Evolutionary conservation across 1,139 yeast species (phyloP), one percentile per base, ranked within the genome.

Genomic region (Casaregolazyma lundiana): DNA sequence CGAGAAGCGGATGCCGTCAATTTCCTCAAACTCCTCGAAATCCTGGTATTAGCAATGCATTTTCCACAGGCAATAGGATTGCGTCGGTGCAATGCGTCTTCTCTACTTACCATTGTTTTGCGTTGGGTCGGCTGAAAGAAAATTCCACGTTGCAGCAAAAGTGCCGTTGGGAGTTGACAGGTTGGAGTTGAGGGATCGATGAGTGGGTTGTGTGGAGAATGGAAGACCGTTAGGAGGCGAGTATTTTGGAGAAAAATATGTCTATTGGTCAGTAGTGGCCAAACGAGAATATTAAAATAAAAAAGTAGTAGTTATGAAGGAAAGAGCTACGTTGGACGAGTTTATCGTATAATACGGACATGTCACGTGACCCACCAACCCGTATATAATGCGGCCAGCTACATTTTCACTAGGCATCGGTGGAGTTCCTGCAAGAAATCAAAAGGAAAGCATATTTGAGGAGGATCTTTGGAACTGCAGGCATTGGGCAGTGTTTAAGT

Each of bases 1-100:
- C 19, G 96, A 78, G 65, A 86, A 78, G 56, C 97, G 80, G 43
- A 89, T 81, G 47, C 97, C 98, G 63, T 90, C 95, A 49, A 69
- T 67, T 63, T 92, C 97, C 67, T 92, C 98, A 59, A 79, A 77
- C 39, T 78, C 77, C 66, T 90, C 97, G 66, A 89, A 88, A 63
- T 82, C 84, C 86, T 59, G 46, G 15, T 16, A 15, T 13, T 21
- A 20, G 22, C 19, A 22, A 2, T 16, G 32, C 32, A 18, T 34
- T n/a, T n/a, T n/a, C n/a, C n/a, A n/a, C n/a, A n/a, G n/a, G n/a
- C n/a, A n/a, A n/a, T n/a, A n/a, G n/a, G n/a, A n/a, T n/a, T n/a
- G n/a, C n/a, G n/a, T n/a, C n/a, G n/a, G n/a, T n/a, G n/a, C n/a
- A n/a, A n/a, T 15, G 4, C 17, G 4, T 11, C 15, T 3, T 11